phyloP scores from a whole-genome alignment of 2,329 filamentous ascomycete species.

The Epichloe aotearoae region DNA sequence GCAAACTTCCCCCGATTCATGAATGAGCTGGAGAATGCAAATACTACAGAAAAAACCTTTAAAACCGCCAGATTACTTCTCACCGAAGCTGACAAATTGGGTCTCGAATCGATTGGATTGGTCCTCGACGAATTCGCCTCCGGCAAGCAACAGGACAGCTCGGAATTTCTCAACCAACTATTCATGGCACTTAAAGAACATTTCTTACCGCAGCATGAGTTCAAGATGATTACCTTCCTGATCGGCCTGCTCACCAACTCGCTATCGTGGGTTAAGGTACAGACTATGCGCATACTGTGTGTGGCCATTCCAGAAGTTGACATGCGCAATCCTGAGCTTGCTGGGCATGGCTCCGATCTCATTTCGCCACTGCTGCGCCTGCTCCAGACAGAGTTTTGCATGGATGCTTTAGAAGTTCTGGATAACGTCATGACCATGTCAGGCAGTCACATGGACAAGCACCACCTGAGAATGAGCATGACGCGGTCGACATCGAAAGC shows the following conservation, averaged over 20 bases:
- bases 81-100: conserved; percentile 59
- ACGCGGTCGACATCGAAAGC: conserved; percentile 73
- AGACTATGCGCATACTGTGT: conserved; percentile 82
- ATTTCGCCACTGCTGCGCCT: conserved; percentile 85
- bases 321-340: conserved; percentile 82
- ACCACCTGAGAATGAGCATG: conserved; percentile 97
- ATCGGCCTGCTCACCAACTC: conserved; percentile 87
- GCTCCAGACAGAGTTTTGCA: conserved; percentile 85
- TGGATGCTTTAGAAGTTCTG: conserved; percentile 79
- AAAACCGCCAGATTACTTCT: conserved; percentile 58
- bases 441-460: conserved; percentile 80
- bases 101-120: conserved; percentile 51
- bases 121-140: conserved; percentile 59
- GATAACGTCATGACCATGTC: conserved; percentile 95
- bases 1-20: conserved; percentile 81
- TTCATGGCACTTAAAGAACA: conserved; percentile 61
- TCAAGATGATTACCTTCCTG: conserved; percentile 75
- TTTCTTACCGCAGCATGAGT: conserved; percentile 74
- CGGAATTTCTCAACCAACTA: conserved; percentile 65
- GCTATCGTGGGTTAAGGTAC: conserved; percentile 77
- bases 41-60: conserved; percentile 40
- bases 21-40: conserved; percentile 57
- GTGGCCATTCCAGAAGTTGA: conserved; percentile 80
- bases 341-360: conserved; percentile 81
- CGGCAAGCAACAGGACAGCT: conserved; percentile 50